A percentile compares a stretch with the other conserved stretches of the same genome.
phyloP scores from a whole-genome alignment of 805 yeast genomes.

The Sugiyamaella valdiviana region DNA sequence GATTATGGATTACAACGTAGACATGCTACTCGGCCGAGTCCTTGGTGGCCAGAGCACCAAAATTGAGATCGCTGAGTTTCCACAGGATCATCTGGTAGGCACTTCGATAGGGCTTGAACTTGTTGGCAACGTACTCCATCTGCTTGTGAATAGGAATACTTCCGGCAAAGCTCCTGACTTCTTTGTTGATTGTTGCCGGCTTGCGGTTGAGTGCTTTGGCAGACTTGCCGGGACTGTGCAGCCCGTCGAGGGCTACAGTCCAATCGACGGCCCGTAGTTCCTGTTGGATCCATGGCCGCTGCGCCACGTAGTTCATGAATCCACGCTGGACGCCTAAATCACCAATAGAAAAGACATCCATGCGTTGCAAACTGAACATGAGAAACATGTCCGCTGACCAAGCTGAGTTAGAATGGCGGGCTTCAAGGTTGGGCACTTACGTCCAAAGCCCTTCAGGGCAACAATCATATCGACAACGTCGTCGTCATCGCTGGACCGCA shows the following conservation, averaged over 20 bases:
- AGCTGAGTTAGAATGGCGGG: constrained; percentile 14
- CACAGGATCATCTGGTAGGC: constrained; percentile 67
- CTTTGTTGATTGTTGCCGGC: constrained; percentile 31
- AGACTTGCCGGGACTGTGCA: constrained; percentile 28
- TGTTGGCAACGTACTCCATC: constrained; percentile 58
- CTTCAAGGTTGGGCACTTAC: background rate
- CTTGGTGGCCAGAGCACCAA: too few relatives aligned
- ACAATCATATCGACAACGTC: constrained; percentile 31
- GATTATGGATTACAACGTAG: too few relatives aligned
- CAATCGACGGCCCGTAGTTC: constrained; percentile 31
- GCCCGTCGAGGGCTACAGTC: constrained; percentile 20
- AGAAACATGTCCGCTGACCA: constrained; percentile 93
- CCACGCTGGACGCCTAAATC: constrained; percentile 88
- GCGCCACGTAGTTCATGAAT: constrained; percentile 53
- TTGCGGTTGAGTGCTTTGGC: constrained; percentile 32
- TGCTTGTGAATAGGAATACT: constrained; percentile 35
- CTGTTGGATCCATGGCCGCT: constrained; percentile 32
- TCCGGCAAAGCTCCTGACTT: constrained; percentile 36
- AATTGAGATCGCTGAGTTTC: constrained; percentile 39
- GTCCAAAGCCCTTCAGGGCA: constrained; percentile 32
- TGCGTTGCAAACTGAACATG: constrained; percentile 56
- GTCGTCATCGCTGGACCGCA: constrained; percentile 24
- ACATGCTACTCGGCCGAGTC: too few relatives aligned
- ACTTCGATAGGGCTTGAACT: constrained; percentile 60
- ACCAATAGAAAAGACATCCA: constrained; percentile 67